phyloP scores from a whole-genome alignment of 306 rosid genomes.

The Oxytropis ochrocephala region DNA sequence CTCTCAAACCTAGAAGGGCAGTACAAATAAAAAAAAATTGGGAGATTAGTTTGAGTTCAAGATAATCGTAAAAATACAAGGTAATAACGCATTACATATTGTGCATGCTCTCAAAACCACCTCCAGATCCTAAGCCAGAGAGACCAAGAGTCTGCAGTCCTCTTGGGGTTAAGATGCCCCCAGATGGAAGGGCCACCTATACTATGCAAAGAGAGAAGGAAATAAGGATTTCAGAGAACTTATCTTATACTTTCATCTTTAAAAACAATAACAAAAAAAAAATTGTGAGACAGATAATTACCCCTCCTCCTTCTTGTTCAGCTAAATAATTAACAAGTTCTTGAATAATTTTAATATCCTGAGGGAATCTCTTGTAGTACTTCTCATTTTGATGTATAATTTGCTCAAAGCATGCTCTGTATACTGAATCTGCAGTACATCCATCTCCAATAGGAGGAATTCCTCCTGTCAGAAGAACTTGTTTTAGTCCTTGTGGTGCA shows the following conservation, averaged over 20 bases:
- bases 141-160: slow-evolving; percentile 89
- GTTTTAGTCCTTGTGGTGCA: slow-evolving; percentile 80
- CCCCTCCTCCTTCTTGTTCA: slow-evolving; percentile 75
- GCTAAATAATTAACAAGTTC: slow-evolving; percentile 76
- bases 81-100: slow-evolving; percentile 52
- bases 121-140: slow-evolving; percentile 61
- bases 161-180: slow-evolving; percentile 80
- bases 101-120: slow-evolving; percentile 93
- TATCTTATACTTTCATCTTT: slow-evolving; percentile 14
- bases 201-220: slow-evolving; percentile 24
- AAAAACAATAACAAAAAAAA: slow-evolving; percentile 24
- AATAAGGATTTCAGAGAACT: slow-evolving; percentile 7
- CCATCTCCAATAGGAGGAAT: slow-evolving; percentile 79
- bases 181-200: slow-evolving; percentile 87
- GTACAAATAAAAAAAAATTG: neutral
- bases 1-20: slow-evolving; percentile 67
- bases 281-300: slow-evolving; percentile 24
- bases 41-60: neutral
- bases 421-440: slow-evolving; percentile 74
- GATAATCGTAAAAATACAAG: neutral
- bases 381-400: slow-evolving; percentile 64
- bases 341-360: slow-evolving; percentile 64
- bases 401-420: slow-evolving; percentile 68
- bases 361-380: slow-evolving; percentile 92
- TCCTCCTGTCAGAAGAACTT: slow-evolving; percentile 90